Evolutionary conservation across 2,329 filamentous ascomycete genomes (phyloP).

Genomic region (Cladobotryum protrusum): DNA sequence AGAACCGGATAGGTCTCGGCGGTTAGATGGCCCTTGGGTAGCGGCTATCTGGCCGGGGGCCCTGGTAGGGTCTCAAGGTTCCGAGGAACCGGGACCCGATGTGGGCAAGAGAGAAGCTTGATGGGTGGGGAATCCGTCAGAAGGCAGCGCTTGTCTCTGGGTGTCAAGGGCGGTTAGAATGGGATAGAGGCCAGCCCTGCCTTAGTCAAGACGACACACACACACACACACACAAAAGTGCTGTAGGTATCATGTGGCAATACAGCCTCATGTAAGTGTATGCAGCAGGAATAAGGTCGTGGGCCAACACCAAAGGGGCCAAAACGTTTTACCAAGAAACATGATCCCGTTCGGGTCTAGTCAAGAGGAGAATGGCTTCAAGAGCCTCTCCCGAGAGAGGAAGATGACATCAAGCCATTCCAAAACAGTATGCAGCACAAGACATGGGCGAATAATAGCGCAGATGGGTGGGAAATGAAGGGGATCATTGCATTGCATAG

Average conservation of each 20-base stretch:
- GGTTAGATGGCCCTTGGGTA: slow-evolving; percentile 13
- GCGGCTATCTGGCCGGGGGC: slow-evolving; percentile 10
- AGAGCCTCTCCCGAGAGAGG: neutral
- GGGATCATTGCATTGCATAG: slow-evolving; percentile 14
- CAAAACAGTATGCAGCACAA: neutral
- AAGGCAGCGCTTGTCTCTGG: neutral
- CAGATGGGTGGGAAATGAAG: slow-evolving; percentile 9
- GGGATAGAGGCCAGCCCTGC: too few relatives aligned
- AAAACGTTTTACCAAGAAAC: too few relatives aligned
- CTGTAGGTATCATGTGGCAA: too few relatives aligned
- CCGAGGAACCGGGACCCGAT: neutral
- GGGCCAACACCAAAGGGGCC: neutral
- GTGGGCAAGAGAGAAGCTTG: neutral
- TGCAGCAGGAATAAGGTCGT: neutral
- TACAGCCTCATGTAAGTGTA: too few relatives aligned
- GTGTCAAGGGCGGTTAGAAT: neutral
- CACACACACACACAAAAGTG: too few relatives aligned
- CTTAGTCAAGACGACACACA: too few relatives aligned
- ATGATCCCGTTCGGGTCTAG: too few relatives aligned
- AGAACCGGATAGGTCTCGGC: slow-evolving; percentile 20
- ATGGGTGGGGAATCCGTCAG: neutral
- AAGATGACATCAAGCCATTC: slow-evolving; percentile 6
- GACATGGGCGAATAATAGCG: neutral
- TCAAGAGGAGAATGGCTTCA: neutral
- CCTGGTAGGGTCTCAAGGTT: slow-evolving; percentile 3